Base-by-base conservation (phyloP, 169 alveolate species). In the Cryptosporidium canis region DNA sequence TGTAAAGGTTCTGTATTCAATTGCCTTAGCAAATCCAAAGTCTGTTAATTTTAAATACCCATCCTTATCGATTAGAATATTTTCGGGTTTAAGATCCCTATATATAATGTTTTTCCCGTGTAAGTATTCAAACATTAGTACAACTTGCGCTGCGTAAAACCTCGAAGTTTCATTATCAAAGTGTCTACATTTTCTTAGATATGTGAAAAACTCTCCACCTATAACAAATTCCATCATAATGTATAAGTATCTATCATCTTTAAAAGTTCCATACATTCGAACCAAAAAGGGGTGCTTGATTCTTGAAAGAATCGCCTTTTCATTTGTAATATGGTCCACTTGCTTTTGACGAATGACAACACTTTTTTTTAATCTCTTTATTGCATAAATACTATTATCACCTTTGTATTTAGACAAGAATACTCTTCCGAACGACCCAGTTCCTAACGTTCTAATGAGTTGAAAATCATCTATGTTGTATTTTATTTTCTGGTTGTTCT, bases 11-110 rank as follows among this genome's bases (percentile, higher is more conserved):
- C 99, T 95, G 51, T 96, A 95, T 90, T 96, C 99, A 16, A 98
- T 97, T 35, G 95, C 97, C 92, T 98, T 98, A 18, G 99, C 99
- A 90, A 99, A 97, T 24, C 99, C 99, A 93, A 99, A 99, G 85
- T 99, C 99, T 0, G 99, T 97, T 83, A 99, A 92, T 92, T 98
- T 98, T 45, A 98, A 94, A 90, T 97, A 98, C 9, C 99, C 99
- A 53, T 97, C 98, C 68, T 94, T 94, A 65, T 97, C 99, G 58
- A 98, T 95, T 56, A 98, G 94, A 43, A 98, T 91, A 87, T 98
- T 98, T 90, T 98, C 99, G 1, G 99, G 99, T 92, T 98, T 98
- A 66, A 98, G 92, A 92, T 98, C 99, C 83, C 99, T 93, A 67
- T 68, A 97, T 14, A 98, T 94, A 66, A 97, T 98, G 90, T 97